A percentile compares a stretch with the other conserved stretches of the same genome.
Evolutionary conservation across 768 basidiomycete species (phyloP).

Genomic region (Pisolithus orientalis): DNA sequence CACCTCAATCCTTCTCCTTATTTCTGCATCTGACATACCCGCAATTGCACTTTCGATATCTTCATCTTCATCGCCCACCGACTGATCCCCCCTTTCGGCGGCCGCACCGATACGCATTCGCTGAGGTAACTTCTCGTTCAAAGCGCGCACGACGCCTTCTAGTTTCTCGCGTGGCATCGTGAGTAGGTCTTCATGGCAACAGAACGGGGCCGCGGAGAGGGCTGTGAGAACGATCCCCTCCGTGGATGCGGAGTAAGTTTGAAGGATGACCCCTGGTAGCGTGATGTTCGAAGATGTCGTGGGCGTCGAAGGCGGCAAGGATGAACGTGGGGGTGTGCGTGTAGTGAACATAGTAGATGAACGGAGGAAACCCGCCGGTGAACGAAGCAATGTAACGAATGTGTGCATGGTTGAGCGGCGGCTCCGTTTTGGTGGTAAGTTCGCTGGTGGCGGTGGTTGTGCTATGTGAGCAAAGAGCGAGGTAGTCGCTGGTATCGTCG

Average conservation of each 20-base stretch:
- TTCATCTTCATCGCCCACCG: neutral
- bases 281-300: neutral
- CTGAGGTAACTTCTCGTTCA: constrained; percentile 54
- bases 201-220: constrained; percentile 54
- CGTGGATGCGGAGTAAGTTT: constrained; percentile 44
- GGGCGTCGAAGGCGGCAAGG: constrained; percentile 8
- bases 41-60: constrained; percentile 10
- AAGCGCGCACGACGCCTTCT: constrained; percentile 41
- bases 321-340: constrained; percentile 6
- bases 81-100: constrained; percentile 18
- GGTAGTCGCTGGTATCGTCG: no score
- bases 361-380: constrained; percentile 5
- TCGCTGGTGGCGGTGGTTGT: no score
- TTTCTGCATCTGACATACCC: constrained; percentile 33
- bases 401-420: neutral
- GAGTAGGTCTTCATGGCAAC: constrained; percentile 68
- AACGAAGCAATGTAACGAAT: neutral
- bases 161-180: constrained; percentile 55
- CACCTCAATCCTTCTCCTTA: constrained; percentile 52
- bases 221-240: constrained; percentile 61
- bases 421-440: no score
- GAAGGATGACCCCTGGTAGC: constrained; percentile 46
- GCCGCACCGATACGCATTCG: constrained; percentile 43
- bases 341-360: constrained; percentile 13
- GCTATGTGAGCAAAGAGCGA: no score